Conservation (phyloP, 805 yeast genomes). For the Lachancea meyersii region DNA sequence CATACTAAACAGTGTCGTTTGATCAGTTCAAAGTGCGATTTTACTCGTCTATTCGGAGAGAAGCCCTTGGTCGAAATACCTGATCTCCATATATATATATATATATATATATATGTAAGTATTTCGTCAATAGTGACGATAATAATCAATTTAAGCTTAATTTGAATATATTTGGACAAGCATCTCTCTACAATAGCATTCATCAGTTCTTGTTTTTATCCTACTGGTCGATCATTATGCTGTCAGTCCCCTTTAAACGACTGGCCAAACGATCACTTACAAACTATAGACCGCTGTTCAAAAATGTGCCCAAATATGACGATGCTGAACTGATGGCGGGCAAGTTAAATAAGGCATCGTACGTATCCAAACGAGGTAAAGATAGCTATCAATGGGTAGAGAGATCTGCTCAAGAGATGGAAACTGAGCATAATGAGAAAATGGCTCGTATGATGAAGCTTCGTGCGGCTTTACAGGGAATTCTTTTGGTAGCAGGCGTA, state of each 20-base stretch:
- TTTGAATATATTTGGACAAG: too few species aligned
- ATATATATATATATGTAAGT: too few species aligned
- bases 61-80: too few species aligned
- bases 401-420: conserved; percentile 14
- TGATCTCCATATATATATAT: too few species aligned
- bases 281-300: neutral
- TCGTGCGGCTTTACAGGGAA: conserved; percentile 42
- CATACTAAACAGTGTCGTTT: neutral
- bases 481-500: conserved; percentile 35
- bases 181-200: too few species aligned
- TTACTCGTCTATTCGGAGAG: too few species aligned
- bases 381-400: conserved; percentile 20
- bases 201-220: neutral
- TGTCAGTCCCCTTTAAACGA: neutral
- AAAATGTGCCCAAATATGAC: conserved; percentile 29
- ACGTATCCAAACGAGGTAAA: conserved; percentile 25
- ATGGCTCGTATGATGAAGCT: conserved; percentile 40
- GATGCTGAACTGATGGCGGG: conserved; percentile 31
- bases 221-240: neutral
- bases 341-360: conserved; percentile 22
- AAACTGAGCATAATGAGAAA: conserved; percentile 23
- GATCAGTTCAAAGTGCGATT: too few species aligned
- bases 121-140: too few species aligned
- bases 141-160: too few species aligned
- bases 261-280: neutral